Evolutionary conservation across 2,329 filamentous ascomycete species (phyloP).

Genomic region (Dactylellina drechsleri): DNA sequence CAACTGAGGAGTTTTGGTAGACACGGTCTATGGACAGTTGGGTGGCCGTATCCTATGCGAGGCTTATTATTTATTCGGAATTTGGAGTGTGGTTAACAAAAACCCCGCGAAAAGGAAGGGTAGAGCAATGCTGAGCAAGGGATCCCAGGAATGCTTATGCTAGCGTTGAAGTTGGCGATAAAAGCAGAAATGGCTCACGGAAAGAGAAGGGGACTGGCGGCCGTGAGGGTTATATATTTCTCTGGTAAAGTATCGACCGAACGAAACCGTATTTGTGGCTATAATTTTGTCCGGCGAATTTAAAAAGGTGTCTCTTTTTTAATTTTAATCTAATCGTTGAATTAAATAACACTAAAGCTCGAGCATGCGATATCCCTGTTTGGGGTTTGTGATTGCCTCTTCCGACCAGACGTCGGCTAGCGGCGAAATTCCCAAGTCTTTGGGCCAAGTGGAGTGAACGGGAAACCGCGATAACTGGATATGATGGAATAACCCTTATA

Average conservation of each 20-base stretch:
- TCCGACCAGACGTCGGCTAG: slow-evolving; percentile 9
- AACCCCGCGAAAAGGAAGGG: too few species aligned
- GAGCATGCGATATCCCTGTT: slow-evolving; percentile 36
- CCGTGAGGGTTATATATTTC: slow-evolving; percentile 28
- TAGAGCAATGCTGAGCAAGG: too few species aligned
- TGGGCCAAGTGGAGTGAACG: slow-evolving; percentile 12
- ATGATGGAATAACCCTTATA: too few species aligned
- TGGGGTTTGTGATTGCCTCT: slow-evolving; percentile 18
- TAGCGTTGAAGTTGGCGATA: background rate
- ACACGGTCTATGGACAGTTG: too few species aligned
- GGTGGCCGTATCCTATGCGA: too few species aligned
- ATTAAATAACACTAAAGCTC: background rate
- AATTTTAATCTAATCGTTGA: too few species aligned
- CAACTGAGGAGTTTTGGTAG: too few species aligned
- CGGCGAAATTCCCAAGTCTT: slow-evolving; percentile 15
- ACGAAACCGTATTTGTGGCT: slow-evolving; percentile 23
- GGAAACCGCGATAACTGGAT: too few species aligned
- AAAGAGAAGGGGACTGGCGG: slow-evolving; percentile 2
- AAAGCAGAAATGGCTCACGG: slow-evolving; percentile 1
- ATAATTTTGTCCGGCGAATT: slow-evolving; percentile 12
- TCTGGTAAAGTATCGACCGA: background rate
- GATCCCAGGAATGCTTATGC: too few species aligned
- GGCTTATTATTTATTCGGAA: too few species aligned
- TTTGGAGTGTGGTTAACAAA: too few species aligned
- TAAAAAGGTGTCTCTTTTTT: background rate